phyloP scores from a whole-genome alignment of 2,329 filamentous ascomycete genomes.

The Botryotinia narcissicola region DNA sequence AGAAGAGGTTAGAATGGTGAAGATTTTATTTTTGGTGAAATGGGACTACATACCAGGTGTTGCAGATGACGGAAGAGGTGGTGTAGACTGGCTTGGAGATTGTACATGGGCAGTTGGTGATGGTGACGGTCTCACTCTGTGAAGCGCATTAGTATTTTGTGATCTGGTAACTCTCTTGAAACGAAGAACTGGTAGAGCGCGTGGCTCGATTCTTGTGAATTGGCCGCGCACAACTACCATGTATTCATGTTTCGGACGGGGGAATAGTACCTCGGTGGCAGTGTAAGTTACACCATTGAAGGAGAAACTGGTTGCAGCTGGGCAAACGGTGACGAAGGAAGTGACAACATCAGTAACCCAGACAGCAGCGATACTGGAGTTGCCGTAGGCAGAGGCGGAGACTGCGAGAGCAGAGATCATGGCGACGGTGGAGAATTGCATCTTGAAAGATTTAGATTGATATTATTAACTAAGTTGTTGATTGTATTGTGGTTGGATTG shows the following conservation, averaged over 20 bases:
- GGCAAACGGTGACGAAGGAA: conserved; percentile 52
- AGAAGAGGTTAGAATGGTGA: neutral
- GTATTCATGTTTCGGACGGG: neutral
- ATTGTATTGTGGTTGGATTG: conserved; percentile 20
- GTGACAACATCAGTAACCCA: conserved; percentile 47
- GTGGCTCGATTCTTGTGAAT: neutral
- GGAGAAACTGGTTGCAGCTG: conserved; percentile 47
- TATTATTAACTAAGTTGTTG: conserved; percentile 30
- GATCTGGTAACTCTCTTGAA: neutral
- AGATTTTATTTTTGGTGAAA: neutral
- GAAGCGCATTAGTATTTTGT: conserved; percentile 2
- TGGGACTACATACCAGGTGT: conserved; percentile 47
- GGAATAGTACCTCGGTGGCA: conserved; percentile 45
- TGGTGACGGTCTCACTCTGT: conserved; percentile 35
- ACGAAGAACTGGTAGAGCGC: neutral
- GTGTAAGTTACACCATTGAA: conserved; percentile 49
- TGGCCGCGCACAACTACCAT: neutral
- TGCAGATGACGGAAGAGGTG: conserved; percentile 43
- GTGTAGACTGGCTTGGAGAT: conserved; percentile 35
- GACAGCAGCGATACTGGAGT: conserved; percentile 43
- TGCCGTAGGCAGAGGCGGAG: conserved; percentile 32
- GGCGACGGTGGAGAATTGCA: conserved; percentile 41
- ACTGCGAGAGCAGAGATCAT: conserved; percentile 38
- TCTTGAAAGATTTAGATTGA: conserved; percentile 38
- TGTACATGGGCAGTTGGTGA: conserved; percentile 37